phyloP scores from a whole-genome alignment of 129 eudicot species.

The Pittosporum tobira region DNA sequence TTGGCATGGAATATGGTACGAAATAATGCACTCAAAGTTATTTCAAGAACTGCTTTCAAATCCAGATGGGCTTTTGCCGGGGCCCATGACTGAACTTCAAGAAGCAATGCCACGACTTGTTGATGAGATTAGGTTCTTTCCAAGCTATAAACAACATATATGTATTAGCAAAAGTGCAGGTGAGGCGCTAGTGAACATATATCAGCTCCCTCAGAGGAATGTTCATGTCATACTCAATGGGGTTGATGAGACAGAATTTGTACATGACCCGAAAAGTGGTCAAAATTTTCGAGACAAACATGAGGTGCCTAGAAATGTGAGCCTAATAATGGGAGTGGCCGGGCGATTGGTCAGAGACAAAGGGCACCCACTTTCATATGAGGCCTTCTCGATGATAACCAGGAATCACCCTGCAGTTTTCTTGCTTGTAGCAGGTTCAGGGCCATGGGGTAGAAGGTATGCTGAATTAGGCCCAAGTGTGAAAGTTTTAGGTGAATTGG shows the following conservation, averaged over 20 bases:
- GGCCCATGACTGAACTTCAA: slow-evolving; percentile 11
- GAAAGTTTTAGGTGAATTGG: slow-evolving; percentile 19
- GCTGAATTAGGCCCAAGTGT: slow-evolving; percentile 19
- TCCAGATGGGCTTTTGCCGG: not conserved
- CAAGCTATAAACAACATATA: slow-evolving; percentile 22
- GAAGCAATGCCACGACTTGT: slow-evolving; percentile 24
- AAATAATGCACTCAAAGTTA: slow-evolving; percentile 24
- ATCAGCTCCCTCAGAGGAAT: slow-evolving; percentile 20
- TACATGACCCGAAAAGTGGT: slow-evolving; percentile 12
- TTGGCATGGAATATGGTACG: slow-evolving; percentile 33
- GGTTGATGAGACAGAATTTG: slow-evolving; percentile 21
- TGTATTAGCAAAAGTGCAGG: slow-evolving; percentile 21
- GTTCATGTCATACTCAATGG: slow-evolving; percentile 36
- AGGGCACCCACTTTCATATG: slow-evolving; percentile 28
- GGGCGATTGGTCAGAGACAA: slow-evolving; percentile 29
- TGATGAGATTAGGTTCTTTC: slow-evolving; percentile 26
- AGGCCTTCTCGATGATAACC: slow-evolving; percentile 18
- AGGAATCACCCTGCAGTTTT: slow-evolving; percentile 6
- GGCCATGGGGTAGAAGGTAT: slow-evolving; percentile 29
- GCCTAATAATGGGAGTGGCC: slow-evolving; percentile 26
- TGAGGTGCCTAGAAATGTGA: slow-evolving; percentile 20
- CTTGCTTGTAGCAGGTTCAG: slow-evolving; percentile 21
- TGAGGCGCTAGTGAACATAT: slow-evolving; percentile 19
- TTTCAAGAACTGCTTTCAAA: slow-evolving; percentile 22
- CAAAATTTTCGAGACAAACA: slow-evolving; percentile 10